Percentiles rank a stretch among this genome's conserved stretches.
Evolutionary conservation across 2,329 filamentous ascomycete genomes (phyloP).

Genomic region (Cytospora piceae): DNA sequence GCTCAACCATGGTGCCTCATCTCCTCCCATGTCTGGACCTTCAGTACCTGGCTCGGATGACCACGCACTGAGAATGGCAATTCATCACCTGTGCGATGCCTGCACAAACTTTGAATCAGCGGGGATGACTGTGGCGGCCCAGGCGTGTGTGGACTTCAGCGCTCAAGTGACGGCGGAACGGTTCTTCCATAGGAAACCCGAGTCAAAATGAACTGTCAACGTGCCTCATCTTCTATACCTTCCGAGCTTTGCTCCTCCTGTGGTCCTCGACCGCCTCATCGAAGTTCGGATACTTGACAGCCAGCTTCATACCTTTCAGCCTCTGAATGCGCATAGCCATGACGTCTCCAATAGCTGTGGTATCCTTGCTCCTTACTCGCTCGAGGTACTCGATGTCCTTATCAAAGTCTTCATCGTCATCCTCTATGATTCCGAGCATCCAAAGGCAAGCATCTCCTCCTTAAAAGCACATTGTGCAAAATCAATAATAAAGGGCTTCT

Average conservation of each 20-base stretch:
- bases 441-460: too few species aligned
- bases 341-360: too few species aligned
- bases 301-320: too few species aligned
- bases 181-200: not conserved
- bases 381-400: too few species aligned
- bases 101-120: constrained; percentile 7
- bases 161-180: not conserved
- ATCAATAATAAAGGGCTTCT: not conserved
- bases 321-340: too few species aligned
- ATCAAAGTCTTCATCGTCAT: not conserved
- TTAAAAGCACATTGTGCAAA: not conserved
- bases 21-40: not conserved
- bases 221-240: too few species aligned
- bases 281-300: too few species aligned
- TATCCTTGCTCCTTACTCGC: too few species aligned
- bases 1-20: not conserved
- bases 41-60: not conserved
- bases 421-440: too few species aligned
- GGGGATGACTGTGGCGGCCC: not conserved
- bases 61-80: not conserved
- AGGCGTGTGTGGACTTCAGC: not conserved
- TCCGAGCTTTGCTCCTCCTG: too few species aligned
- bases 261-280: too few species aligned
- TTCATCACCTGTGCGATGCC: constrained; percentile 1
- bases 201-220: too few species aligned